Percentiles rank a stretch among this genome's conserved stretches.
Conservation (phyloP, 139 green algal genomes). For the Chlamydomonas sphaeroides region DNA sequence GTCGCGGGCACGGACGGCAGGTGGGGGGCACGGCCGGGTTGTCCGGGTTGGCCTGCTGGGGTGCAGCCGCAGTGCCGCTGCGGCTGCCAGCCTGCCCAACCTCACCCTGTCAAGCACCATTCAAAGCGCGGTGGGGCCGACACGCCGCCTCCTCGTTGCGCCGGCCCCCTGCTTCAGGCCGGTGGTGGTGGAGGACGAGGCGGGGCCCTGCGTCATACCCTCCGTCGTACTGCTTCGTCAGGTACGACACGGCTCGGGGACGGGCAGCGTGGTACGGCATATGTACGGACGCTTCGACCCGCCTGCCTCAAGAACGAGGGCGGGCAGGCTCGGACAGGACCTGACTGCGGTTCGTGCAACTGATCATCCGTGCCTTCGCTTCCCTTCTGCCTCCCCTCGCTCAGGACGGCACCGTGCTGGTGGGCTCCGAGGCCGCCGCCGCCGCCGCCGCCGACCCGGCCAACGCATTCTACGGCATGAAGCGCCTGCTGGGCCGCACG, state of each 20-base stretch:
- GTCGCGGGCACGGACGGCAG: slow-evolving; percentile 49
- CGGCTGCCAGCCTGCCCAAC: background rate
- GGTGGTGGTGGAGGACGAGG: slow-evolving; percentile 23
- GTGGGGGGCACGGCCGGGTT: no score
- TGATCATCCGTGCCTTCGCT: background rate
- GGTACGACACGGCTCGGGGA: no score
- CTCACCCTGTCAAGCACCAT: no score
- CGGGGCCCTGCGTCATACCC: slow-evolving; percentile 22
- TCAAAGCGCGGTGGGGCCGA: no score
- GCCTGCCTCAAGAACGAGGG: no score
- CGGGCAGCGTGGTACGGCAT: no score
- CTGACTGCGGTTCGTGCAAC: no score
- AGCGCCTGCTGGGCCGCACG: slow-evolving; percentile 73
- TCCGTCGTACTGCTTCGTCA: no score
- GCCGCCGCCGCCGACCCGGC: slow-evolving; percentile 39
- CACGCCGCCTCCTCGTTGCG: background rate
- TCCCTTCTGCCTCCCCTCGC: background rate
- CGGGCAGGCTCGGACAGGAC: no score
- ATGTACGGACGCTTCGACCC: no score
- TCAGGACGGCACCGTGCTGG: slow-evolving; percentile 50
- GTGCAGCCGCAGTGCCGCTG: no score
- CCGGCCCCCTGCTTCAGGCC: slow-evolving; percentile 6
- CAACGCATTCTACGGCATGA: slow-evolving; percentile 79
- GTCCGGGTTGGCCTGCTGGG: background rate
- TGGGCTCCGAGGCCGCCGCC: slow-evolving; percentile 60